Evolutionary conservation across 2,329 filamentous ascomycete genomes (phyloP), one percentile per base, ranked within the genome.

Genomic region (Botrytis medusae): DNA sequence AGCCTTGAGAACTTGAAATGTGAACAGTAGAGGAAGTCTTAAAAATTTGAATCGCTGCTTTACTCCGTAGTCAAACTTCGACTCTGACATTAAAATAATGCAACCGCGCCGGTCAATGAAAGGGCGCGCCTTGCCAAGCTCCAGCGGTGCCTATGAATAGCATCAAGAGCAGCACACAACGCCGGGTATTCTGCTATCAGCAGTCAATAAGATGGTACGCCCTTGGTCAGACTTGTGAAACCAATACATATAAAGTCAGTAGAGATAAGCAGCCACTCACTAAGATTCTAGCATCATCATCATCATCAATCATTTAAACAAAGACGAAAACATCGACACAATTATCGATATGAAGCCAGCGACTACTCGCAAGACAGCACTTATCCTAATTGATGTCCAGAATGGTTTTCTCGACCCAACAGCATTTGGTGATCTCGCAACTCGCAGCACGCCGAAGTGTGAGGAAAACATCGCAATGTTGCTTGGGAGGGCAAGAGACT

Each of bases 351-450:
- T 68, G 64, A 68, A 68, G 46, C 18, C 46, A 54, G 64, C 64
- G 29, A 68, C 32, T 37, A 40, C 9, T n/a, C 46, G 32, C 25
- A 67, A 67, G 40, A 54, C 64, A 51, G 46, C 64, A 29, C 64
- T 68, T 16, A 68, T 68, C 34, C 37, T 68, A n/a, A 57, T 68
- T 34, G 48, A 68, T 57, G 18, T 68, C 22, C 64, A 68, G 6
- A 68, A 68, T 20, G 34, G 34, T 4, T 68, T 57, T 16, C 46
- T 68, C 3, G 34, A 57, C 18, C 25, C 64, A 54, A 54, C 64
- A 68, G 46, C 64, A 10, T 68, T 57, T 57, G 64, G 48, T 12
- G 64, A 68, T 42, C 64, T 68, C 20, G 34, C 64, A 57, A 68
- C 37, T 25, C 46, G 64, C n/a, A 68, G 48, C 34, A 68, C 64